These are phyloP conservation scores for Trametes gibbosa DNA, from an alignment of 768 basidiomycete genomes.

Conservation along the genomic window DNA sequence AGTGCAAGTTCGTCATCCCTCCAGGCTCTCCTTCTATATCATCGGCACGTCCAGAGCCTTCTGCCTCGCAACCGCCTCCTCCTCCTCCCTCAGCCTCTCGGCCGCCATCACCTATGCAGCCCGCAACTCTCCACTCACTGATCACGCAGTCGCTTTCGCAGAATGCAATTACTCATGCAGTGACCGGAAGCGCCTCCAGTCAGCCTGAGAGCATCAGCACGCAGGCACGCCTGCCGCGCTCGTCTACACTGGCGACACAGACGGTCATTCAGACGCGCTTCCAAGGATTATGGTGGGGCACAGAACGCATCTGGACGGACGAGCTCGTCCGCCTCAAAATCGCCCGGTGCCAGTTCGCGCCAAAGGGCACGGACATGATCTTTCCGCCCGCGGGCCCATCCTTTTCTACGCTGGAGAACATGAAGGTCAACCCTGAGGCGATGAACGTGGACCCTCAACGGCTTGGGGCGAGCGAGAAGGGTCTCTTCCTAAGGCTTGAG, in stretches of 20 bases:
- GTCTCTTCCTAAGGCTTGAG: slow-evolving; percentile 71
- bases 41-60: neutral
- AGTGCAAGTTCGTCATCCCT: slow-evolving; percentile 48
- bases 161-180: neutral
- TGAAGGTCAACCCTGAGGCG: slow-evolving; percentile 27
- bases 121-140: slow-evolving; percentile 1
- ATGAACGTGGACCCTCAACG: slow-evolving; percentile 22
- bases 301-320: slow-evolving; percentile 83
- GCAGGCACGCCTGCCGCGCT: slow-evolving; percentile 25
- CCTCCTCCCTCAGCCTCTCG: slow-evolving; percentile 24
- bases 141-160: slow-evolving; percentile 10
- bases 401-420: slow-evolving; percentile 29
- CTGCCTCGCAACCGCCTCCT: neutral
- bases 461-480: slow-evolving; percentile 53
- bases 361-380: slow-evolving; percentile 58
- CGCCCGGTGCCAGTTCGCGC: slow-evolving; percentile 63
- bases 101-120: neutral
- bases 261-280: slow-evolving; percentile 53
- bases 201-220: slow-evolving; percentile 22
- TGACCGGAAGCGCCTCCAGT: slow-evolving; percentile 23
- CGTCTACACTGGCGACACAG: slow-evolving; percentile 17
- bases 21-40: neutral
- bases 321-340: slow-evolving; percentile 81
- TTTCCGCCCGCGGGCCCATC: slow-evolving; percentile 58
- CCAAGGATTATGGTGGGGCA: slow-evolving; percentile 88